Evolutionary conservation across 2,329 filamentous ascomycete species (phyloP).

Genomic region (Lasiodiplodia sp.): DNA sequence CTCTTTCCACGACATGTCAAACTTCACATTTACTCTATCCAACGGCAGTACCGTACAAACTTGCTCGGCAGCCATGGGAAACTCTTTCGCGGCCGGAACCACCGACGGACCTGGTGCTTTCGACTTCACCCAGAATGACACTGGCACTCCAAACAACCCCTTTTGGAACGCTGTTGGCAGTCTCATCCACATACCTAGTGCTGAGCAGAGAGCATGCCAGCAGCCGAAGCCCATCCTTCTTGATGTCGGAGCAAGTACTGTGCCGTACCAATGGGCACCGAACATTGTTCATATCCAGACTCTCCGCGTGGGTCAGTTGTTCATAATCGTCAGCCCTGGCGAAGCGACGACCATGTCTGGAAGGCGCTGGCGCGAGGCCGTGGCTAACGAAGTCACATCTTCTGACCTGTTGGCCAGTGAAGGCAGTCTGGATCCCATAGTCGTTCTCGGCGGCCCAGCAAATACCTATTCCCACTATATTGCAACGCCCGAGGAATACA

Average conservation of each 20-base stretch:
- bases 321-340: constrained; percentile 84
- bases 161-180: constrained; percentile 81
- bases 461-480: constrained; percentile 92
- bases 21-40: constrained; percentile 74
- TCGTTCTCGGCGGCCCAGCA: constrained; percentile 85
- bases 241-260: constrained; percentile 81
- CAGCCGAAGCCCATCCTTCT: constrained; percentile 83
- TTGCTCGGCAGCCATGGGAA: constrained; percentile 87
- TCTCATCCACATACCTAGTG: constrained; percentile 73
- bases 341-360: constrained; percentile 95
- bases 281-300: constrained; percentile 91
- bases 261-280: constrained; percentile 86
- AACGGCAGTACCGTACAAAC: constrained; percentile 76
- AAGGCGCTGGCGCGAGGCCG: constrained; percentile 80
- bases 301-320: constrained; percentile 81
- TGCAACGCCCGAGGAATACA: constrained; percentile 80
- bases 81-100: constrained; percentile 91
- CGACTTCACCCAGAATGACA: constrained; percentile 90
- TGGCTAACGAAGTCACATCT: constrained; percentile 56
- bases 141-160: constrained; percentile 76
- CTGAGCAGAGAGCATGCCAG: constrained; percentile 78
- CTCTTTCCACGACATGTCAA: constrained; percentile 82
- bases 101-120: constrained; percentile 90
- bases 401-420: constrained; percentile 20
- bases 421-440: constrained; percentile 52